Conservation (phyloP, 2,329 filamentous ascomycete genomes). For the Huntiella bhutanensis region DNA sequence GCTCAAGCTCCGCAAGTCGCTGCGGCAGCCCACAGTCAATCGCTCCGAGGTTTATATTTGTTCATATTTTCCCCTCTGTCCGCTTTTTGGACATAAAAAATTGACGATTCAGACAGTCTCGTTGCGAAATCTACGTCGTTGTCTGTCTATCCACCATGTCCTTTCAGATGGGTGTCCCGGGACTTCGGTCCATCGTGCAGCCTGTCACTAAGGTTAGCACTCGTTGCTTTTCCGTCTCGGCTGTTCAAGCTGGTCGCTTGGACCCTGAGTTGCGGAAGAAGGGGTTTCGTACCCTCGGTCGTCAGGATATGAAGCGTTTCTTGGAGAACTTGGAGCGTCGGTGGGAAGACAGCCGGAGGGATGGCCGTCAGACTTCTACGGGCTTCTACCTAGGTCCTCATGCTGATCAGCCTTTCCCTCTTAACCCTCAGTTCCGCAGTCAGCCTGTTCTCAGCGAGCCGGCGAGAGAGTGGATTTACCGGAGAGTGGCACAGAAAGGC, state of each 20-base stretch:
- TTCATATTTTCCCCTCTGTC: neutral
- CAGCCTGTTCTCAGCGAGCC: constrained; percentile 55
- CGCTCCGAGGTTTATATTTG: neutral
- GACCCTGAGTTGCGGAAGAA: constrained; percentile 7
- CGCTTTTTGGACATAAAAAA: neutral
- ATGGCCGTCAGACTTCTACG: constrained; percentile 14
- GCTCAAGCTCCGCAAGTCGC: constrained; percentile 13
- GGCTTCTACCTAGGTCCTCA: constrained; percentile 21
- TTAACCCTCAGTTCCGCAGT: constrained; percentile 52
- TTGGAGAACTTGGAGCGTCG: constrained; percentile 11
- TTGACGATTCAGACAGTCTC: neutral
- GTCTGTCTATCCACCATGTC: neutral
- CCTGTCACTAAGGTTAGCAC: neutral
- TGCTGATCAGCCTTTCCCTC: constrained; percentile 46
- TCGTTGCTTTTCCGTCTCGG: neutral
- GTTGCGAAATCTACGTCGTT: too few relatives aligned
- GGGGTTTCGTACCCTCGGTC: constrained; percentile 9
- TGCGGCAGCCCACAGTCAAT: constrained; percentile 1
- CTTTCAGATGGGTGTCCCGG: neutral
- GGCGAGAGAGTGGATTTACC: constrained; percentile 55
- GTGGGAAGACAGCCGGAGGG: constrained; percentile 12
- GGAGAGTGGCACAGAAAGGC: constrained; percentile 43
- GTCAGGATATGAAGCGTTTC: constrained; percentile 10
- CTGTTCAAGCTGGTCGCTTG: constrained; percentile 5
- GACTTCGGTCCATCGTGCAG: neutral